Percentiles rank a stretch among this genome's conserved stretches.
These are phyloP conservation scores for Styphnolobium japonicum DNA, from an alignment of 306 rosid genomes.

Conservation along the genomic window DNA sequence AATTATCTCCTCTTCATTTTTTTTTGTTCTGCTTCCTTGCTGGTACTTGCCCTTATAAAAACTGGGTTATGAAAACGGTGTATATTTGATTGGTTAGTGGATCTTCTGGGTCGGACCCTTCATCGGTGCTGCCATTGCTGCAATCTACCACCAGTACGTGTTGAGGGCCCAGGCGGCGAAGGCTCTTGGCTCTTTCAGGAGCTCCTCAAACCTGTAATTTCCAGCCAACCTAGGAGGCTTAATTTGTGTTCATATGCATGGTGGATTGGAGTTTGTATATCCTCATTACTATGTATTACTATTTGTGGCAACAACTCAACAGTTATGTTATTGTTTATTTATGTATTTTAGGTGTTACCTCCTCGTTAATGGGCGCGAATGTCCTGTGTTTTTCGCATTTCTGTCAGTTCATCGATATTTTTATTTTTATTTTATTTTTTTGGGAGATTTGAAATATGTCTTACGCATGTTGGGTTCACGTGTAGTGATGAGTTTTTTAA, in stretches of 20 bases:
- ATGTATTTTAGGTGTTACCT: conserved; percentile 5
- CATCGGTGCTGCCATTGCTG: conserved; percentile 49
- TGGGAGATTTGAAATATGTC: background rate
- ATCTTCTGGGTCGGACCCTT: conserved; percentile 56
- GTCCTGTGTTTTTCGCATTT: background rate
- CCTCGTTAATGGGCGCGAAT: background rate
- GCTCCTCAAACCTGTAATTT: conserved; percentile 31
- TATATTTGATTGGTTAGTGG: conserved; percentile 30
- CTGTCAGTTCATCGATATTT: background rate
- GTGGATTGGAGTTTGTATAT: conserved; percentile 24
- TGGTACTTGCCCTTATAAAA: background rate
- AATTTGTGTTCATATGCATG: conserved; percentile 4
- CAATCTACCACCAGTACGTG: conserved; percentile 47
- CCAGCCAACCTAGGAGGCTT: background rate
- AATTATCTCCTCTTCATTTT: background rate
- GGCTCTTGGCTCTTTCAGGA: conserved; percentile 48
- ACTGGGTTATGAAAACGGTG: background rate
- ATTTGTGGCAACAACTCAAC: background rate
- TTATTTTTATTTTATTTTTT: background rate
- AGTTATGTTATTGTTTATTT: background rate
- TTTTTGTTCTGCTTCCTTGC: background rate
- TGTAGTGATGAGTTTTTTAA: conserved; percentile 15
- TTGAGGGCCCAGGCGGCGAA: conserved; percentile 45
- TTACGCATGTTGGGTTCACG: conserved; percentile 1
- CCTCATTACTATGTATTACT: background rate